phyloP scores from a whole-genome alignment of 139 green algal species.

The Spirogloea muscicola region DNA sequence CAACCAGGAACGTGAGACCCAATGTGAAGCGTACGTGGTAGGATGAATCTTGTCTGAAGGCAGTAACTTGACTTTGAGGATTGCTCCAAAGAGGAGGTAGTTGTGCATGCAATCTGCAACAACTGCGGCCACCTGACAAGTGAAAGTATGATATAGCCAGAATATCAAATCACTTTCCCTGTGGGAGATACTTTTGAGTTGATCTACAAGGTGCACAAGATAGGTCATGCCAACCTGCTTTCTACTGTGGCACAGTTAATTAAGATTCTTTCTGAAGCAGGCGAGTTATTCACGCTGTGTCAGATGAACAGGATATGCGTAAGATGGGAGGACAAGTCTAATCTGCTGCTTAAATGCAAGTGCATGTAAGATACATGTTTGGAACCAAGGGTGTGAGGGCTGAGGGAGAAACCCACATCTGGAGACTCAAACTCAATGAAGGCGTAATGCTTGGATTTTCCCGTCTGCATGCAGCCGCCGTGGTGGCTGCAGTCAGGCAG shows the following conservation, averaged over 20 bases:
- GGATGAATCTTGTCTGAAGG: conserved; percentile 22
- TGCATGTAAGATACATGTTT: too few species aligned
- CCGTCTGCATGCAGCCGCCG: conserved; percentile 33
- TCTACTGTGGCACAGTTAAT: too few species aligned
- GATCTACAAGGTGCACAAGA: too few species aligned
- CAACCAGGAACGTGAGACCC: too few species aligned
- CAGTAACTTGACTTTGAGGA: conserved; percentile 42
- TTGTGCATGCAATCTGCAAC: conserved; percentile 55
- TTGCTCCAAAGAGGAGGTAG: conserved; percentile 50
- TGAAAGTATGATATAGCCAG: neutral
- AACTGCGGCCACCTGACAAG: conserved; percentile 51
- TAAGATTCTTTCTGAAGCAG: too few species aligned
- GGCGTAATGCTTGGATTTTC: conserved; percentile 56
- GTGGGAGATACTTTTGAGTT: too few species aligned
- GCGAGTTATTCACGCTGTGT: too few species aligned
- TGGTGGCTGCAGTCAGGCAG: neutral
- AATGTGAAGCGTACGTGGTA: conserved; percentile 36
- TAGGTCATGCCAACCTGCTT: too few species aligned
- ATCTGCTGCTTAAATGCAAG: too few species aligned
- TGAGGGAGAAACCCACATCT: conserved; percentile 39
- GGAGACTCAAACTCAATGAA: conserved; percentile 56
- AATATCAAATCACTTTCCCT: neutral
- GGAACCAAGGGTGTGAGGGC: too few species aligned
- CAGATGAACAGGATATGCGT: too few species aligned
- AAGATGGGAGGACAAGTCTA: too few species aligned